phyloP scores from a whole-genome alignment of 176 grass and related monocot species.

The Triticum dicoccoides region DNA sequence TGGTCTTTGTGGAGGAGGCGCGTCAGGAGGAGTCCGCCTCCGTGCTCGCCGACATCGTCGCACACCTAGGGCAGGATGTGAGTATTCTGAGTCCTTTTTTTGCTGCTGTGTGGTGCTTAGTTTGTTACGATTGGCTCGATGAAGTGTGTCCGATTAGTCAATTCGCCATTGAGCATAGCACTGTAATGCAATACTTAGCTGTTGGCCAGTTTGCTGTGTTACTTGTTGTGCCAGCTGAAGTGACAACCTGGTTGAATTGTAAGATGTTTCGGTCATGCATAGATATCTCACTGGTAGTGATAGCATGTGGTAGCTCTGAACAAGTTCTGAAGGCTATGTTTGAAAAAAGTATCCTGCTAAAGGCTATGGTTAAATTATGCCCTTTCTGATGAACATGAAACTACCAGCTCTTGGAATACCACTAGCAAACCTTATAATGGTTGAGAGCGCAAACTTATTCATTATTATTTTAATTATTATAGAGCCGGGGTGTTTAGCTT shows the following conservation, averaged over 20 bases:
- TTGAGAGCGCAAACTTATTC: neutral
- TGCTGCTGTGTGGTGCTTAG: neutral
- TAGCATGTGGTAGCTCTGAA: neutral
- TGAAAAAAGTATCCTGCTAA: neutral
- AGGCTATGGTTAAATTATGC: neutral
- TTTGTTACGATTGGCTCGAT: neutral
- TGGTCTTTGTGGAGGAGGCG: slow-evolving; percentile 70
- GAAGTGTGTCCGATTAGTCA: neutral
- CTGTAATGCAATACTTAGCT: neutral
- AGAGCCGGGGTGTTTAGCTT: neutral
- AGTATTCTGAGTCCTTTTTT: slow-evolving; percentile 26
- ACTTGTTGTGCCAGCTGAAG: slow-evolving; percentile 9
- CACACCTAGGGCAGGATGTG: slow-evolving; percentile 94
- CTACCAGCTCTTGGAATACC: neutral
- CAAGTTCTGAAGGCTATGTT: neutral
- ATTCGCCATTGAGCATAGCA: neutral
- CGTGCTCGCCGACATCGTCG: slow-evolving; percentile 75
- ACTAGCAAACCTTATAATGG: slow-evolving; percentile 1
- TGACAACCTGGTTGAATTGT: neutral
- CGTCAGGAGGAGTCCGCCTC: slow-evolving; percentile 58
- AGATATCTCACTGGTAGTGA: neutral
- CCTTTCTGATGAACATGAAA: neutral
- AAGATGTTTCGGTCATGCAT: neutral
- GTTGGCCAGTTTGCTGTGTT: neutral
- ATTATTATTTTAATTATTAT: neutral